Percentiles rank a stretch among this genome's conserved stretches.
These are phyloP conservation scores for Plasmodium fragile DNA, from an alignment of 169 alveolate species.

Conservation along the genomic window DNA sequence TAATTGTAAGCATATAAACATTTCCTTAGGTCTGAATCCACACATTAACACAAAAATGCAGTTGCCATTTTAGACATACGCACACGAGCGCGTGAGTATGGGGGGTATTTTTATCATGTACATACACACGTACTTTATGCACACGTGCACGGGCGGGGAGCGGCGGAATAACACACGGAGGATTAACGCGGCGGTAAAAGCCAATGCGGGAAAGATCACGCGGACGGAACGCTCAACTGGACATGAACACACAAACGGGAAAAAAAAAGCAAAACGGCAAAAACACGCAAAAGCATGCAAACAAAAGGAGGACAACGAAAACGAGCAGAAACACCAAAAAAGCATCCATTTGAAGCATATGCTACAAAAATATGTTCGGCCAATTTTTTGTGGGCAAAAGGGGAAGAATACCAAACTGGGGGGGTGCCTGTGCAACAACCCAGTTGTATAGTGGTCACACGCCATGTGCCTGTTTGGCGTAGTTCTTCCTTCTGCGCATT, in stretches of 20 bases:
- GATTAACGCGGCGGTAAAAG: neutral
- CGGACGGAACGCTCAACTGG: neutral
- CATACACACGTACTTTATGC: conserved; percentile 8
- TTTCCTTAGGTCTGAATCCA: neutral
- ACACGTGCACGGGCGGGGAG: neutral
- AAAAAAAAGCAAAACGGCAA: neutral
- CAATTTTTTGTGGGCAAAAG: neutral
- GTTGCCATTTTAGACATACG: neutral
- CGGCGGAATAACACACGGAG: neutral
- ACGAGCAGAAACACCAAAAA: neutral
- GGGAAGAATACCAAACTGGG: neutral
- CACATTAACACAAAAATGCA: neutral
- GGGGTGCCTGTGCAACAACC: neutral
- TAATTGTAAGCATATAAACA: neutral
- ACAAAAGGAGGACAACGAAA: neutral
- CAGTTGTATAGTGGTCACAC: neutral
- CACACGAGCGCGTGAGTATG: neutral
- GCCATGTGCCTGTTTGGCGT: neutral
- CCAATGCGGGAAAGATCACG: neutral
- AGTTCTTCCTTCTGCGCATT: neutral
- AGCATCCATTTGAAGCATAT: neutral
- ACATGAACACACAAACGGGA: neutral
- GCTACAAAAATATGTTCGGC: neutral
- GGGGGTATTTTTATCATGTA: neutral
- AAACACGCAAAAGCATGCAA: neutral